Base-by-base conservation (phyloP, 192 early-diverging fungal species). In the Kappamyces sp. region DNA sequence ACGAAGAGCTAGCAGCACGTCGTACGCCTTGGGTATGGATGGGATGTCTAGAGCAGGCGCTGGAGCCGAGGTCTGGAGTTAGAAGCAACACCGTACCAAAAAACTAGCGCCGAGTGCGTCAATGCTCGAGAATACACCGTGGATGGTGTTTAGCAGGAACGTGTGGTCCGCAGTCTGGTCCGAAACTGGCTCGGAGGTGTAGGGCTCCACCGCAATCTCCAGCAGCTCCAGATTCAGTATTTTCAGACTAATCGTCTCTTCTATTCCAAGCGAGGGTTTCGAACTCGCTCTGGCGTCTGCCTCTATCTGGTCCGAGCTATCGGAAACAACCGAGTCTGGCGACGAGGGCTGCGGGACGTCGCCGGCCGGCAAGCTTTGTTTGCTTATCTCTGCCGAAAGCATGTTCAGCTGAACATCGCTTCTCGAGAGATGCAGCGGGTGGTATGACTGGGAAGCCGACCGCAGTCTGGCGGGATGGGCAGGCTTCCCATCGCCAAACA, bases 21-120 rank as follows among this genome's bases (percentile, higher is more conserved):
- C 31, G 45, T 69, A 74, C 30, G 72, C 66, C 37, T 67, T 49
- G 0, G 59, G 45, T 4, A 74, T 52, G 11, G 68, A 49, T 3
- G 32, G 6, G 22, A 78, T 7, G 41, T 78, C 69, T 15, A 78
- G 29, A 7, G 64, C 63, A 1, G 70, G 65, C 3, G 70, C 37
- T 39, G 66, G 69, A 22, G 22, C 53, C 30, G n/a, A 36, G 11
- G 31, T 15, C 41, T 36, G 29, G 59, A 40, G n/a, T 51, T 62
- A 30, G 9, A 45, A 35, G 30, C 9, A 15, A 32, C 5, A 22
- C 36, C 43, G 29, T 49, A 65, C 59, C 42, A 73, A 57, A 63
- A 78, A 78, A 42, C 69, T 72, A 3, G 43, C 36, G 49, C 64
- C 67, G 33, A 78, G 49, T 30, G 72, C 66, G 4, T 74, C 67